Conservation (phyloP, 306 rosid genomes). For the Alnus glutinosa region DNA sequence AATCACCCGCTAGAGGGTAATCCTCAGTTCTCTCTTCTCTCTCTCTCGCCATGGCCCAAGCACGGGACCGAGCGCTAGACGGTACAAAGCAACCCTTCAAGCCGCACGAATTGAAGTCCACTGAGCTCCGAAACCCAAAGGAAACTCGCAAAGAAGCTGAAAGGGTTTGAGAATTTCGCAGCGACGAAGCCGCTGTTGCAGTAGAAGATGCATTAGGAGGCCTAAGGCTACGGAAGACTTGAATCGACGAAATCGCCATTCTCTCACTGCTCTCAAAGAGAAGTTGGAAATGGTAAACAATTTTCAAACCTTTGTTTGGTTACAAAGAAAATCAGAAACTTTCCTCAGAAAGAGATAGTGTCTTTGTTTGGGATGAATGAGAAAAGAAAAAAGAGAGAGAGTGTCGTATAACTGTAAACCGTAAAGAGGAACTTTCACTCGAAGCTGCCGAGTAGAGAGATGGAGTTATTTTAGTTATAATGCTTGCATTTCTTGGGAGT, state of each 20-base stretch:
- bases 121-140: slow-evolving; percentile 12
- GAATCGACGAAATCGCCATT: slow-evolving; percentile 28
- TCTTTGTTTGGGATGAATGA: too few species aligned
- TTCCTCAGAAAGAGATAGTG: neutral
- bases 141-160: slow-evolving; percentile 1
- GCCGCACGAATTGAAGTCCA: slow-evolving; percentile 6
- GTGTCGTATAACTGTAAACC: neutral
- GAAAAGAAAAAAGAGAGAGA: neutral
- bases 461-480: too few species aligned
- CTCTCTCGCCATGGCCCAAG: slow-evolving; percentile 18
- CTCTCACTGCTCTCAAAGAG: neutral
- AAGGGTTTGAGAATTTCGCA: neutral
- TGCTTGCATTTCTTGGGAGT: neutral
- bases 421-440: neutral
- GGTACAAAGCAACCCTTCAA: slow-evolving; percentile 11
- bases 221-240: slow-evolving; percentile 7
- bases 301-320: neutral
- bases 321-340: neutral
- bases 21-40: slow-evolving; percentile 23
- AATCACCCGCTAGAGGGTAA: neutral
- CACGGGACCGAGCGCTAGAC: slow-evolving; percentile 18
- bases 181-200: slow-evolving; percentile 10
- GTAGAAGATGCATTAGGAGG: neutral
- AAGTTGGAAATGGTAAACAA: neutral
- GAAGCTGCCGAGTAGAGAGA: neutral